A percentile compares a stretch with the other conserved stretches of the same genome.
These are phyloP conservation scores for Gardenia jasminoides DNA, from an alignment of 257 asterid genomes.

Conservation along the genomic window DNA sequence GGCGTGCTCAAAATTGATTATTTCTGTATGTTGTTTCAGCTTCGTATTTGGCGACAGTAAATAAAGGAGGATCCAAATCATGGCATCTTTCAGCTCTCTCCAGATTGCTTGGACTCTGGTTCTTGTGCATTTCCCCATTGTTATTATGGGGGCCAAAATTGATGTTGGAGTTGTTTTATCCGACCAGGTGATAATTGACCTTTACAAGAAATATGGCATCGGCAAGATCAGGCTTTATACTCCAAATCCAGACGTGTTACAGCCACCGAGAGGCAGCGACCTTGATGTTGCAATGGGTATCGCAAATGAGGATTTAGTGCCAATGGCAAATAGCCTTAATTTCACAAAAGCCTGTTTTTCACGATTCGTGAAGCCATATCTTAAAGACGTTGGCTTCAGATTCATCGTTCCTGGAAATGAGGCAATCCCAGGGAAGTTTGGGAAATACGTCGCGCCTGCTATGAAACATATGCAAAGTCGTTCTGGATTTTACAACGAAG, in stretches of 20 bases:
- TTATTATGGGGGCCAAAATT: neutral
- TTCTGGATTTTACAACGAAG: neutral
- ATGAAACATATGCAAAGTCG: neutral
- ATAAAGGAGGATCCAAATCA: neutral
- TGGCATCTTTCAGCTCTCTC: neutral
- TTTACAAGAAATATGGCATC: slow-evolving; percentile 33
- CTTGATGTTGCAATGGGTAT: slow-evolving; percentile 35
- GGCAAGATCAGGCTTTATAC: slow-evolving; percentile 22
- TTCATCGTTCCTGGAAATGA: slow-evolving; percentile 42
- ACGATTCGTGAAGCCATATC: slow-evolving; percentile 16
- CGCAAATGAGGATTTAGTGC: slow-evolving; percentile 24
- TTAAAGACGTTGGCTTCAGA: slow-evolving; percentile 16
- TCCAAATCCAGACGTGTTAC: slow-evolving; percentile 30
- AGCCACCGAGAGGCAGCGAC: slow-evolving; percentile 25
- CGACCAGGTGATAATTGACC: slow-evolving; percentile 30
- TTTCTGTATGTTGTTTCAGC: too few relatives aligned
- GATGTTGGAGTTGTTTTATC: slow-evolving; percentile 40
- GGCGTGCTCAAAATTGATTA: too few relatives aligned
- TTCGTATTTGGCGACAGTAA: too few relatives aligned
- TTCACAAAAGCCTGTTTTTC: slow-evolving; percentile 36
- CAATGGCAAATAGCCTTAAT: slow-evolving; percentile 8
- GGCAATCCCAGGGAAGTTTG: slow-evolving; percentile 14
- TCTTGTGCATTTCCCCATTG: neutral
- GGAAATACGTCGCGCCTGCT: neutral
- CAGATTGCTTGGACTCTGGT: neutral